Conservation (phyloP, 257 asterid species). For the Linaria vulgaris region DNA sequence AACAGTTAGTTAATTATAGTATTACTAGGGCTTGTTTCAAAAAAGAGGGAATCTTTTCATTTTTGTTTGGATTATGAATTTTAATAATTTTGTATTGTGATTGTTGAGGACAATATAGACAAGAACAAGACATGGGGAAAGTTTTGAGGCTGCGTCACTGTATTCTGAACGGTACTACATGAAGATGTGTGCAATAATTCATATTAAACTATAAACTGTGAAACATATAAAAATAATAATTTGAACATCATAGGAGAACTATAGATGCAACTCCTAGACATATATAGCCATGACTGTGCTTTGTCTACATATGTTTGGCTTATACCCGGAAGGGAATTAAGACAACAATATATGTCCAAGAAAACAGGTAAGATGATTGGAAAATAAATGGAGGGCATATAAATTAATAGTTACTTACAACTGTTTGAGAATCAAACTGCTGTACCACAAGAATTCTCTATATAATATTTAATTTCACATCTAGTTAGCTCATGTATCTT, state of each 20-base stretch:
- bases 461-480: background rate
- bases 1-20: background rate
- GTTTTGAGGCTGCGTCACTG: slow-evolving; percentile 22
- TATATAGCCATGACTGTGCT: slow-evolving; percentile 21
- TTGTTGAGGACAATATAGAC: slow-evolving; percentile 26
- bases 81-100: too few species aligned
- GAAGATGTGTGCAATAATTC: slow-evolving; percentile 24
- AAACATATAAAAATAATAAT: background rate
- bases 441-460: slow-evolving; percentile 17
- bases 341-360: slow-evolving; percentile 45
- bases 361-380: slow-evolving; percentile 26
- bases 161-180: slow-evolving; percentile 28
- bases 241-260: background rate
- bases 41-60: background rate
- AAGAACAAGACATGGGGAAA: slow-evolving; percentile 32
- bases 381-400: slow-evolving; percentile 27
- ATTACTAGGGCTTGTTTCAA: background rate
- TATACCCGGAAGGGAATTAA: slow-evolving; percentile 35
- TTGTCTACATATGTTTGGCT: slow-evolving; percentile 46
- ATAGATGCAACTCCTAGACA: slow-evolving; percentile 12
- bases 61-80: background rate
- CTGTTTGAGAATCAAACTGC: slow-evolving; percentile 37
- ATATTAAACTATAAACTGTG: slow-evolving; percentile 12
- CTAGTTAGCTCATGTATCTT: background rate
- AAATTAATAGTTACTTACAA: slow-evolving; percentile 14